Base-by-base conservation (phyloP, 805 yeast species). In the Ogataea degrootiae region DNA sequence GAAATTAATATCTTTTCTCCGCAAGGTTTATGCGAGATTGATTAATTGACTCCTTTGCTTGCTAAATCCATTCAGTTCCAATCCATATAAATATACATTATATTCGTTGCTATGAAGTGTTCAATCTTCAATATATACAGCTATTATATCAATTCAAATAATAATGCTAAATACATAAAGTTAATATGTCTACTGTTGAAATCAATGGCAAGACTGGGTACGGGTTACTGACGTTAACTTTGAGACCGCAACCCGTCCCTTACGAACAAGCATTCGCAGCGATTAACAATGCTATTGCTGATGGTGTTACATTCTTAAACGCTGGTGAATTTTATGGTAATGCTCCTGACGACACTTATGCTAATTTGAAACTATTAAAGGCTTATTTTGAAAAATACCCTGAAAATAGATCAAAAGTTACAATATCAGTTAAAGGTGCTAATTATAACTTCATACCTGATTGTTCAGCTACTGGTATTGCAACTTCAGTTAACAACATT, bases 211-310 rank as follows among this genome's bases (percentile, higher is more conserved):
- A 56, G 34, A 68, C 70, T 46, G 96, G 96, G 39, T 80, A 77
- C 55, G 96, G 97, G 40, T 74, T 88, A 52, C 87, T 90, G 96
- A 78, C 85, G 47, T 72, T 87, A 62, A 86, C 96, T 1, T 80
- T 87, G 87, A 73, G 75, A 37, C 77, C 83, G 0, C 62, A 57
- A 0, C 88, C 87, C 34, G 64, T 76, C 34, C 75, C 84, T 7
- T 63, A 73, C 44, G 80, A 75, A 17, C 69, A 72, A 45, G 81
- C 86, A 2, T 70, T 80, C 49, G 77, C 68, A 11, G 67, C 78
- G 2, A 69, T 89, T 61, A 73, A 78, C 47, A 67, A 71, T 34
- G 83, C 85, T 26, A 62, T 79, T 31, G 70, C 72, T 29, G 58
- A 63, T 50, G 72, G 81, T 51, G 70, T 78, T 65, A 66, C 65